A percentile compares a stretch with the other conserved stretches of the same genome.
Conservation (phyloP, 331 rosid genomes). For the Malus hybrid region DNA sequence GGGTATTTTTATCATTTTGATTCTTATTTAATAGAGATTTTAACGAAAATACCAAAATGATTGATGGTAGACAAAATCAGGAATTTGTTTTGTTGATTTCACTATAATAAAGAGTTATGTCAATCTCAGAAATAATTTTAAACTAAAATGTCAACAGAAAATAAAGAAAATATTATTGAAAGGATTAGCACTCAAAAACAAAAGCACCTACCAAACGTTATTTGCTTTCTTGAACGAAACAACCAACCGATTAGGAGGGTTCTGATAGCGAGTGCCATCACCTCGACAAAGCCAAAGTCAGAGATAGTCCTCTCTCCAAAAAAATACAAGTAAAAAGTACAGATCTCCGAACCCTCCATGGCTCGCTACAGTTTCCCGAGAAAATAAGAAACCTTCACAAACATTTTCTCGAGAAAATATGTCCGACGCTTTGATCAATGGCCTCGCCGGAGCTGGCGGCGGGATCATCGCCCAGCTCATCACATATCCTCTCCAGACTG, state of each 20-base stretch:
- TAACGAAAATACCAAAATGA: too few relatives aligned
- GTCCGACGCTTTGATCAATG: constrained; percentile 98
- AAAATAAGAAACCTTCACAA: not conserved
- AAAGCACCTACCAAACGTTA: not conserved
- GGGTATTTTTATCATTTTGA: too few relatives aligned
- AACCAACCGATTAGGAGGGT: not conserved
- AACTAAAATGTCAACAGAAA: too few relatives aligned
- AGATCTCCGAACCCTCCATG: constrained; percentile 5
- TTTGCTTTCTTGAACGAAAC: constrained; percentile 19
- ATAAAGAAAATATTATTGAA: too few relatives aligned
- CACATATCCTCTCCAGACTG: constrained; percentile 96
- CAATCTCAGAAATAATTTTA: too few relatives aligned
- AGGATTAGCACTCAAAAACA: too few relatives aligned
- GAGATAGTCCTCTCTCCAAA: not conserved
- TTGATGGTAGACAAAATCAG: too few relatives aligned
- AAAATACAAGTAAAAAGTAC: not conserved
- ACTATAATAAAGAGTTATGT: too few relatives aligned
- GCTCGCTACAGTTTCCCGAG: constrained; percentile 8
- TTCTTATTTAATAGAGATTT: too few relatives aligned
- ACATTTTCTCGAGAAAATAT: constrained; percentile 21
- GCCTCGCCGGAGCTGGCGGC: constrained; percentile 93
- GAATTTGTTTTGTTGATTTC: too few relatives aligned
- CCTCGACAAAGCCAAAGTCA: constrained; percentile 8
- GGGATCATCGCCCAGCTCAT: constrained; percentile 98
- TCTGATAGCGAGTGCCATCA: constrained; percentile 1